phyloP scores from a whole-genome alignment of 345 rosid species.

The Eucalyptus erythrocorys region DNA sequence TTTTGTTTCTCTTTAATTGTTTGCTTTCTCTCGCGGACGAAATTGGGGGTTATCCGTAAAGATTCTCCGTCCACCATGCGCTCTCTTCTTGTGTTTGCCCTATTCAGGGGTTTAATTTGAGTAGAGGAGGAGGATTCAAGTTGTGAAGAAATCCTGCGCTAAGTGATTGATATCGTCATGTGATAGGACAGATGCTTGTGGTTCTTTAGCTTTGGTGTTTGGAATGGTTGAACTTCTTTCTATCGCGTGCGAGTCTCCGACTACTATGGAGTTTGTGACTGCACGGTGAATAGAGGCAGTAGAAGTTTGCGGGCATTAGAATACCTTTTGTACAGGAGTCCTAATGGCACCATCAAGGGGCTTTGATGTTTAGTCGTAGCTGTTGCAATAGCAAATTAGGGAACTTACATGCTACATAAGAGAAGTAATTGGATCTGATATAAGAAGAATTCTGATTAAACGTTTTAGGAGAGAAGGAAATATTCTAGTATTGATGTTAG shows the following conservation, averaged over 20 bases:
- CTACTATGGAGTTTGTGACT: background rate
- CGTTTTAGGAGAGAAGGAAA: background rate
- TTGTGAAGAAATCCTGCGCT: no score
- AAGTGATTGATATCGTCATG: background rate
- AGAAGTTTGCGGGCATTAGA: background rate
- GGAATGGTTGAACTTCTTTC: background rate
- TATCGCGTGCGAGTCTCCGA: background rate
- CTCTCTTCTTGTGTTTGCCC: no score
- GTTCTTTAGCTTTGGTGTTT: background rate
- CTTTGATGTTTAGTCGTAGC: background rate
- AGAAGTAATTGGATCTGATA: background rate
- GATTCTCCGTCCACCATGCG: no score
- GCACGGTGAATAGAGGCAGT: background rate
- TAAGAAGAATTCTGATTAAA: background rate
- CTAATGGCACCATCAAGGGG: background rate
- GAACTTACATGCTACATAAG: background rate
- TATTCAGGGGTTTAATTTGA: no score
- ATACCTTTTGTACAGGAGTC: background rate
- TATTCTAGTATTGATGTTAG: background rate
- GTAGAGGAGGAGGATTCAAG: no score
- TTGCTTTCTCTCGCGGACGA: no score
- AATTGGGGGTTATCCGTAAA: no score
- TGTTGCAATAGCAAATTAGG: background rate
- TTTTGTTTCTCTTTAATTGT: no score
- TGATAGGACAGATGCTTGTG: background rate